A percentile compares a stretch with the other conserved stretches of the same genome.
Evolutionary conservation across 306 rosid genomes (phyloP).

Genomic region (Rosa lucieae): DNA sequence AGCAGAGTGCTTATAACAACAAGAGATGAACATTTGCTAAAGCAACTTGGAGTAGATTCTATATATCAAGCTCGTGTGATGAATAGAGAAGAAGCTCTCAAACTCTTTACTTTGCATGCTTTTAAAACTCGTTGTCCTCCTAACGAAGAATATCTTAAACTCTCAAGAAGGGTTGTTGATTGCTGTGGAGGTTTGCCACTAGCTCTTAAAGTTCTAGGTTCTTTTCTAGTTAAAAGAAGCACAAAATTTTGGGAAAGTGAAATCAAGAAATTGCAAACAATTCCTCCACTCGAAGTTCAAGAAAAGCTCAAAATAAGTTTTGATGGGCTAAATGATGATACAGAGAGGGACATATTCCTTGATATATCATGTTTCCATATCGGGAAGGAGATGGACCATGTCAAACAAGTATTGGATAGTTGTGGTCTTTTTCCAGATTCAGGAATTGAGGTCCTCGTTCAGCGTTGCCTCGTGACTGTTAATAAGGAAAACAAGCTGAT

Average conservation of each 20-base stretch:
- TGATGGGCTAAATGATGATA: neutral
- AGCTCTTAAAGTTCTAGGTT: neutral
- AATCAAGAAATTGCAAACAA: neutral
- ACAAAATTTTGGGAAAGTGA: neutral
- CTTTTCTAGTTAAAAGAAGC: neutral
- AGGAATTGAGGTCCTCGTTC: neutral
- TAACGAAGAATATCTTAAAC: neutral
- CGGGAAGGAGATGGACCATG: neutral
- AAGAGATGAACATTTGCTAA: neutral
- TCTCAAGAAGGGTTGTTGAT: neutral
- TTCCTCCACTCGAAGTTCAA: neutral
- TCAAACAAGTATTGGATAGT: neutral
- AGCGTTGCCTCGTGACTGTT: neutral
- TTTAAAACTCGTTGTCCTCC: neutral
- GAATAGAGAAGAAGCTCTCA: neutral
- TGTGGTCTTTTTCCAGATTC: neutral
- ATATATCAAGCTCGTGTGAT: neutral
- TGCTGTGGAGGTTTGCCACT: neutral
- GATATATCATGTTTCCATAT: conserved; percentile 1
- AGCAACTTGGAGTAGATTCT: neutral
- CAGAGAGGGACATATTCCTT: neutral
- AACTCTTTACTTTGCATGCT: neutral
- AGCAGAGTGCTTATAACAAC: neutral
- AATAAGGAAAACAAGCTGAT: neutral
- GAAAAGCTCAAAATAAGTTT: neutral